phyloP scores from a whole-genome alignment of 208 protist genomes.

The Naegleria gruberi region DNA sequence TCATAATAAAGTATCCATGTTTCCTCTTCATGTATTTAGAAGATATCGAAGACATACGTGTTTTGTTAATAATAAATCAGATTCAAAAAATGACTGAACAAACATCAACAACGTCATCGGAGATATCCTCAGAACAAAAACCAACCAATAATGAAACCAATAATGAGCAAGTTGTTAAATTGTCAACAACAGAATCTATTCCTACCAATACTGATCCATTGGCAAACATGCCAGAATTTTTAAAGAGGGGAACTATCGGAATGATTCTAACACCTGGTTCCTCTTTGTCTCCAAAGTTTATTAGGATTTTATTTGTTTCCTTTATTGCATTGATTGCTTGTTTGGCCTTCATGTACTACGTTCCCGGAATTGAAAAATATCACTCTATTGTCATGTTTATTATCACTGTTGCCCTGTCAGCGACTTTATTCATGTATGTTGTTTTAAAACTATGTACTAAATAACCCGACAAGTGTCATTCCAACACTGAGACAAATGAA shows the following conservation, averaged over 20 bases:
- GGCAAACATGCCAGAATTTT: not conserved
- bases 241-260: not conserved
- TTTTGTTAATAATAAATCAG: not conserved
- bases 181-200: not conserved
- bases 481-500: not conserved
- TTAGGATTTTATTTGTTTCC: not conserved
- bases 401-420: not conserved
- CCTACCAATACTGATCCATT: not conserved
- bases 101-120: not conserved
- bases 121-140: not conserved
- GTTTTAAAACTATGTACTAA: not conserved
- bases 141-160: not conserved
- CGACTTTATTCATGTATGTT: not conserved
- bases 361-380: not conserved
- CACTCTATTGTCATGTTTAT: not conserved
- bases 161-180: not conserved
- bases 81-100: not conserved
- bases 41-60: too few relatives aligned
- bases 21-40: too few relatives aligned
- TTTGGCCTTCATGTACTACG: not conserved
- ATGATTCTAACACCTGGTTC: slow-evolving; percentile 9
- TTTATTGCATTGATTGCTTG: not conserved
- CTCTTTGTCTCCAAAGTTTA: not conserved
- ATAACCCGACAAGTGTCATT: not conserved
- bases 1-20: too few relatives aligned